Conservation (phyloP, 2,329 filamentous ascomycete genomes). For the Claviceps citrina region DNA sequence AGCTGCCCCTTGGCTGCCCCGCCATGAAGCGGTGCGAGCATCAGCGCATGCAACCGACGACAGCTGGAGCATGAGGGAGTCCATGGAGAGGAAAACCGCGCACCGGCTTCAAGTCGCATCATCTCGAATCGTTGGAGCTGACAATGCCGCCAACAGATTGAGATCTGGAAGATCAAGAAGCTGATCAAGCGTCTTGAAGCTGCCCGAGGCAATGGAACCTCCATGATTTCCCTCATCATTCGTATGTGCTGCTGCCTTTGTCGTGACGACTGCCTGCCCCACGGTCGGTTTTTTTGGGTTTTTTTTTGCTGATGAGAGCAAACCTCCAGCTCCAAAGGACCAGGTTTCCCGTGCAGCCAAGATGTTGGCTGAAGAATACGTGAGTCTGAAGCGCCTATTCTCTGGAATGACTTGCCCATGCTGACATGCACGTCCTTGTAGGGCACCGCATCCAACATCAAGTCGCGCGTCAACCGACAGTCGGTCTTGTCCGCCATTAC, state of each 20-base stretch:
- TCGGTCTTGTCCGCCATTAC: slow-evolving; percentile 97
- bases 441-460: slow-evolving; percentile 98
- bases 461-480: slow-evolving; percentile 96
- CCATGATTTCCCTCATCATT: slow-evolving; percentile 99
- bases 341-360: slow-evolving; percentile 91
- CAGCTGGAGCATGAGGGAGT: too few relatives aligned
- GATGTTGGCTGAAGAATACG: slow-evolving; percentile 99
- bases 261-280: background rate
- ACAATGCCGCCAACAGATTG: slow-evolving; percentile 32
- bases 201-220: slow-evolving; percentile 94
- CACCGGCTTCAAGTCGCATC: background rate
- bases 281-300: background rate
- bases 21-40: too few relatives aligned
- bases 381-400: slow-evolving; percentile 28
- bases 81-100: background rate
- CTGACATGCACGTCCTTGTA: slow-evolving; percentile 22
- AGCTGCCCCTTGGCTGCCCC: too few relatives aligned
- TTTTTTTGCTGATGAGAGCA: slow-evolving; percentile 3
- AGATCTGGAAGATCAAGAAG: slow-evolving; percentile 98
- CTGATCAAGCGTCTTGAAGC: slow-evolving; percentile 96
- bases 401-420: slow-evolving; percentile 33
- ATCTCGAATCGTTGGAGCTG: slow-evolving; percentile 1
- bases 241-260: slow-evolving; percentile 42
- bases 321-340: slow-evolving; percentile 70
- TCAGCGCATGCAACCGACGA: too few relatives aligned